Percentiles rank a stretch among this genome's conserved stretches.
phyloP scores from a whole-genome alignment of 768 basidiomycete species.

The Tremella mesenterica region DNA sequence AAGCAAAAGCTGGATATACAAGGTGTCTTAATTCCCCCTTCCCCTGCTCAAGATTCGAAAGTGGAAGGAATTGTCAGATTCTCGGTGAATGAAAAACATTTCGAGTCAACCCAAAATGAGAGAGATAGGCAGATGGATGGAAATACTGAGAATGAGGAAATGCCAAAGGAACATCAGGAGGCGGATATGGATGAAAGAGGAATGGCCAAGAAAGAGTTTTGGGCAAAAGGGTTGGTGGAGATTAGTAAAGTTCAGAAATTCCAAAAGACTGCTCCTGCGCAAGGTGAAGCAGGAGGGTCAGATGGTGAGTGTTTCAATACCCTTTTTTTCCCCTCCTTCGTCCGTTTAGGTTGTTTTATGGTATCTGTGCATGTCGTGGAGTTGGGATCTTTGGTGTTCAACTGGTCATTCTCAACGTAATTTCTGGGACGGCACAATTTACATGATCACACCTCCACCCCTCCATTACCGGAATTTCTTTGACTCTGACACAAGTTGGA shows the following conservation, averaged over 20 bases:
- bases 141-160: too few species aligned
- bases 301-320: conserved; percentile 48
- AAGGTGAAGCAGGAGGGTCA: conserved; percentile 45
- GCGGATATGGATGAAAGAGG: too few species aligned
- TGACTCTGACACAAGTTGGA: too few species aligned
- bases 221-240: conserved; percentile 28
- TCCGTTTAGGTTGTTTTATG: neutral
- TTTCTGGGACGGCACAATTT: too few species aligned
- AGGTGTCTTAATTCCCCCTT: conserved; percentile 24
- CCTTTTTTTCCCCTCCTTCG: too few species aligned
- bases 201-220: conserved; percentile 13
- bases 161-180: too few species aligned
- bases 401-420: neutral
- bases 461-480: too few species aligned
- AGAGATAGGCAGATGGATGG: too few species aligned
- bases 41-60: neutral
- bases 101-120: too few species aligned
- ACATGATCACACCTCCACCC: too few species aligned
- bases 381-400: neutral
- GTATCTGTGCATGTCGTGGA: neutral
- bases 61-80: neutral
- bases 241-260: conserved; percentile 62
- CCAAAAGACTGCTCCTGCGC: conserved; percentile 50
- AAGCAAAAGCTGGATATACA: conserved; percentile 61
- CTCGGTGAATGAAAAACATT: conserved; percentile 16